Conservation (phyloP, 1,139 yeast genomes). For the Candida frijolesensis region DNA sequence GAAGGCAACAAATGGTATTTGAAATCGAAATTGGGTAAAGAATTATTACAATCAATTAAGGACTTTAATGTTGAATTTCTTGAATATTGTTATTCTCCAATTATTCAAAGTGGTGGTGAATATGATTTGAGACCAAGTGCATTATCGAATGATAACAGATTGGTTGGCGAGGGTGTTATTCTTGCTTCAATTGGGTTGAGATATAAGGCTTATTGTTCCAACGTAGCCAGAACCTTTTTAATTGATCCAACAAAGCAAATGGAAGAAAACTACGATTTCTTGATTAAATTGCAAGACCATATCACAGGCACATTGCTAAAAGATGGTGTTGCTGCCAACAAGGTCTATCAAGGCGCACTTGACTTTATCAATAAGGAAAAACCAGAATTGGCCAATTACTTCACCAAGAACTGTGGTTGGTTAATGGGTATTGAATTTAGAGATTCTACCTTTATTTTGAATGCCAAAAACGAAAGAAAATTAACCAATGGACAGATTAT, state of each 20-base stretch:
- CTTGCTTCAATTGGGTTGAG: slow-evolving; percentile 84
- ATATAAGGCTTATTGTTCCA: slow-evolving; percentile 88
- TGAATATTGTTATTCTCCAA: slow-evolving; percentile 96
- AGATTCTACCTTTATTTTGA: slow-evolving; percentile 75
- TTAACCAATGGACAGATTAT: slow-evolving; percentile 76
- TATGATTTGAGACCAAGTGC: slow-evolving; percentile 89
- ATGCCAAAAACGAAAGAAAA: slow-evolving; percentile 69
- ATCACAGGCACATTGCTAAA: slow-evolving; percentile 56
- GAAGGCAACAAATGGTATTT: slow-evolving; percentile 74
- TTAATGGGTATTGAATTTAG: slow-evolving; percentile 89
- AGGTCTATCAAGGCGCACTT: slow-evolving; percentile 65
- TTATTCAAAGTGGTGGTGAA: slow-evolving; percentile 84
- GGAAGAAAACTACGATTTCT: slow-evolving; percentile 77
- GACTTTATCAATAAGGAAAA: slow-evolving; percentile 57
- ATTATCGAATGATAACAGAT: slow-evolving; percentile 63
- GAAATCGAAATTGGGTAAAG: slow-evolving; percentile 62
- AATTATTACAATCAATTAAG: slow-evolving; percentile 41
- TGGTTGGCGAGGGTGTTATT: slow-evolving; percentile 80
- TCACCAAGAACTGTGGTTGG: slow-evolving; percentile 87
- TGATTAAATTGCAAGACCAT: slow-evolving; percentile 67
- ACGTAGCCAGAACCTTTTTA: slow-evolving; percentile 82
- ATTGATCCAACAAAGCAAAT: slow-evolving; percentile 86
- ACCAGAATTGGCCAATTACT: slow-evolving; percentile 65
- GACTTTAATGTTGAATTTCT: slow-evolving; percentile 75
- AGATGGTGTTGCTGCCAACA: slow-evolving; percentile 67